Base-by-base conservation (phyloP, 2,329 filamentous ascomycete species). In the Botryotinia calthae region DNA sequence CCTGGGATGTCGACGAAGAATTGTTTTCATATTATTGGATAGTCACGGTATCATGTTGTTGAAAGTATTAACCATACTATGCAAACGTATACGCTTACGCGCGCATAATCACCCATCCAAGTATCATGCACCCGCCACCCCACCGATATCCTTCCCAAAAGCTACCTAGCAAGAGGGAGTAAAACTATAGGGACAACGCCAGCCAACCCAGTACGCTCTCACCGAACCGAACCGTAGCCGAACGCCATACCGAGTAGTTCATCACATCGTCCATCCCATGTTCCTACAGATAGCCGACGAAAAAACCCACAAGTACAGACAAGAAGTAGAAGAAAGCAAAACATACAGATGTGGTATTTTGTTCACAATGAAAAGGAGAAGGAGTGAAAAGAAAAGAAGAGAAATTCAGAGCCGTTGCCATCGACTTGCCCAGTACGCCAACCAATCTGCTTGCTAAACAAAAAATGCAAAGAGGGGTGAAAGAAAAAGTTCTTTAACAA, bases 401-500 rank as follows among this genome's bases (percentile, higher is more conserved):
- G 25, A n/a, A 54, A 54, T 54, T 25, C n/a, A 64, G 51, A 68
- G 34, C 72, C 73, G 67, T 75, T 74, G 73, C 74, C 73, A 74
- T 72, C 72, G 72, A 54, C 37, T 62, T 37, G 44, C 71, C n/a
- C 46, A 37, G 5, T 64, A 74, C 58, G 62, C 74, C 73, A 58
- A 59, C 54, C 70, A 71, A 7, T 16, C 6, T 28, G 51, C 37
- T 51, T 40, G 34, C 44, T 31, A 42, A 42, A 61, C 51, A 61
- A 31, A 34, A 44, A 59, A 42, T 61, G 59, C 34, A 37, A 42
- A 56, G 9, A 42, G 64, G 10, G 9, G 46, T 59, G 66, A 73
- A 62, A 71, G 44, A 44, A 42, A 59, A 66, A 70, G 42, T 42
- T 68, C 37, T 51, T 75, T 54, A 78, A 67, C 74, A 76, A 66